Base-by-base conservation (phyloP, 805 yeast genomes). In the Alloascoidea africana region DNA sequence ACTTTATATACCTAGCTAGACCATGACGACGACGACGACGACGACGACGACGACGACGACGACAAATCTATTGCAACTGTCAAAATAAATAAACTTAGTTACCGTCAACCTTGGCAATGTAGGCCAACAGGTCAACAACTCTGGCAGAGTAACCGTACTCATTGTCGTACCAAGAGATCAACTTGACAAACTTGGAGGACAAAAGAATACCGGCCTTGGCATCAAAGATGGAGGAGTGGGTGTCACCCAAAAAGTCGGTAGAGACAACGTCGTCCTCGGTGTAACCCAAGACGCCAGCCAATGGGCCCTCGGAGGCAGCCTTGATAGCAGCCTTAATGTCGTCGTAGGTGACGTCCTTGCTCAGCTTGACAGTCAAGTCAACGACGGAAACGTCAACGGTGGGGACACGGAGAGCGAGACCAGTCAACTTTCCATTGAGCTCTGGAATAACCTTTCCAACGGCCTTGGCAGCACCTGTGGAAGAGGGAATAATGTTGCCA, bases 381-480 rank as follows among this genome's bases (percentile, higher is more conserved):
- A 85, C 95, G 55, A 85, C 91, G 45, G 95, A 85, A 44, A 85
- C 94, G 59, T 85, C 94, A 49, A 74, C 74, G 59, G 95, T 85
- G 63, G 95, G 95, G 45, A 85, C 94, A 69, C 95, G 81, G 66
- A 85, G 68, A 45, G 94, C 76, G 76, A 84, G 70, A 71, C 95
- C 95, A 49, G 95, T 85, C 63, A 85, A 78, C 70, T 83, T 84
- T 58, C 95, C 95, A 66, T 79, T 77, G 55, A 85, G 73, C 55
- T 70, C 78, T 49, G 95, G 95, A 55, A 85, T 78, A 53, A 85
- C 94, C 75, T 83, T 83, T 63, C 94, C 94, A 53, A 85, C 95
- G 49, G 94, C 94, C 78, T 85, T 85, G 57, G 95, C 95, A 55
- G 95, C 95, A 76, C 95, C 95, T 46, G 95, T 85, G 46, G 94